Evolutionary conservation across 2,329 filamentous ascomycete species (phyloP).

Genomic region (Aspergillus tanneri): DNA sequence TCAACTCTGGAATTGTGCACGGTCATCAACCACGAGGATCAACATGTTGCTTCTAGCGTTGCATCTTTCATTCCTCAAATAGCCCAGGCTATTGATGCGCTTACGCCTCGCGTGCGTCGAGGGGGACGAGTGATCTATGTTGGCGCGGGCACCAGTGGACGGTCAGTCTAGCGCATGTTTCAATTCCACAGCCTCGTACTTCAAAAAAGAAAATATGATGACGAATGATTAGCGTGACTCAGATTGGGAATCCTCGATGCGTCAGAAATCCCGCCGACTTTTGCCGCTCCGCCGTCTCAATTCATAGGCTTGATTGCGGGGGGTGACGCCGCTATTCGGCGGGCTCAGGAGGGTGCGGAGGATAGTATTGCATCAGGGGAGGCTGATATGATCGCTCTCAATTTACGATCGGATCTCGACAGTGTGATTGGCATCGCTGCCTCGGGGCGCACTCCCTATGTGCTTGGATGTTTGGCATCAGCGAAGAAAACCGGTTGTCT

Average conservation of each 20-base stretch:
- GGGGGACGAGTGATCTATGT: slow-evolving; percentile 39
- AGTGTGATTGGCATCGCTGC: slow-evolving; percentile 46
- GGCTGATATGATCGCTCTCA: slow-evolving; percentile 30
- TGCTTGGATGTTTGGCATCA: slow-evolving; percentile 39
- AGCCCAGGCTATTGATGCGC: slow-evolving; percentile 34
- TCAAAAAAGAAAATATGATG: neutral
- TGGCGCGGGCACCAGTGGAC: slow-evolving; percentile 48
- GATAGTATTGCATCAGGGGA: slow-evolving; percentile 36
- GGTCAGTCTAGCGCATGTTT: slow-evolving; percentile 25
- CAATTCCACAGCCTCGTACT: neutral
- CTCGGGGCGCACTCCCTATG: slow-evolving; percentile 46
- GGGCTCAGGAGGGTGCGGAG: slow-evolving; percentile 46
- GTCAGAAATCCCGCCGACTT: slow-evolving; percentile 46
- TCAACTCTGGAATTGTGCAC: slow-evolving; percentile 41
- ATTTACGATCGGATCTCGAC: slow-evolving; percentile 34
- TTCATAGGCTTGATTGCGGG: slow-evolving; percentile 47
- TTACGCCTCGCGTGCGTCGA: slow-evolving; percentile 31
- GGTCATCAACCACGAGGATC: slow-evolving; percentile 41
- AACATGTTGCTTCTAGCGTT: slow-evolving; percentile 33
- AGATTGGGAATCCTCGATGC: slow-evolving; percentile 45
- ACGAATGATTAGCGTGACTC: neutral
- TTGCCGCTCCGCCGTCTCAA: slow-evolving; percentile 40
- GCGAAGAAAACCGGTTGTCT: slow-evolving; percentile 37
- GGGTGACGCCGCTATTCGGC: slow-evolving; percentile 42
- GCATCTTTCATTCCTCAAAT: slow-evolving; percentile 34